Evolutionary conservation across 176 grass and related monocot species (phyloP), one percentile per base, ranked within the genome.

Genomic region (Areca catechu): DNA sequence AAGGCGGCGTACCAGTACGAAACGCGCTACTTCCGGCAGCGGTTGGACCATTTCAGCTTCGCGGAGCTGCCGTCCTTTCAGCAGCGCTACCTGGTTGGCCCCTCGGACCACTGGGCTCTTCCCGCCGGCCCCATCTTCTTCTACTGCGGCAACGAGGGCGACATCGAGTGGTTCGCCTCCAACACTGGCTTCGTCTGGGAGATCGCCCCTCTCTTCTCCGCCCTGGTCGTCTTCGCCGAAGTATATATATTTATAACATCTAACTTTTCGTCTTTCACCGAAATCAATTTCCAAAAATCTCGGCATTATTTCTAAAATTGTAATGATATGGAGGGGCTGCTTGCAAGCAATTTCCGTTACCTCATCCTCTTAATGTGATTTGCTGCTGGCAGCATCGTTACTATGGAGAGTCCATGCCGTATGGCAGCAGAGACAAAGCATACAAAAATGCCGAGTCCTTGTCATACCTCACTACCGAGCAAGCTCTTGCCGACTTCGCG

Each of bases 121-220:
- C 68, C 71, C 9, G 68, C 68, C 19, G 82, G 77, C 5, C 80
- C 92, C 74, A 85, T 96, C 59, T 96, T 96, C 92, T 96, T 96
- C 86, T 96, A 96, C 74, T 90, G 92, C 61, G 92, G 92, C 65
- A 96, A 96, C 67, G 86, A 96, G 84, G 86, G 92, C 21, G 86
- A 88, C 71, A 91, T 97, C 77, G 86, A 68, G 65, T 91, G 92
- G 92, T 97, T 97, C 80, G 80, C 86, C 22, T 53, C 66, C 77
- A 97, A 97, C 83, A 88, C 92, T 50, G 86, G 92, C 51, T 82
- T 97, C 78, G 71, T 90, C 49, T 97, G 92, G 92, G 92, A 91
- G 50, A 80, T 89, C 54, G 92, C 83, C 60, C 83, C 86, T 7
- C 77, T 72, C 64, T 91, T 91, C 83, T 68, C 78, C 50, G 86